Evolutionary conservation across 257 asterid species (phyloP), one percentile per base, ranked within the genome.

Genomic region (Nicotiana noctiflora): DNA sequence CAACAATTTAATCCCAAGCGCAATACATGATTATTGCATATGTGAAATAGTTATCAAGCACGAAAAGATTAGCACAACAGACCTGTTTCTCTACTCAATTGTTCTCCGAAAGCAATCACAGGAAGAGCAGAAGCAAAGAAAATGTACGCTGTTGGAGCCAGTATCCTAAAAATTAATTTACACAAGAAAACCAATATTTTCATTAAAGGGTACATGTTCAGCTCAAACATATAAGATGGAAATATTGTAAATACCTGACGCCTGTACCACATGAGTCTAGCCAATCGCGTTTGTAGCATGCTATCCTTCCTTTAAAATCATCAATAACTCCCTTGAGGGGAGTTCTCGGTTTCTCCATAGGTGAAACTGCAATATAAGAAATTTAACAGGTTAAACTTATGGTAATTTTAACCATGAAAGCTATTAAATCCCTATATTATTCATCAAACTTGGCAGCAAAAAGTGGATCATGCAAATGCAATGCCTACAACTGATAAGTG

Each of bases 81-180:
- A 93, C 99, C 97, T 86, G 99, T 92, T 88, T 91, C 97, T 77
- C 98, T 87, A 83, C 97, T 94, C 85, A 94, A 67, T 77, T 94
- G 97, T 86, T 94, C 97, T 37, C 98, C 97, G 31, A 94, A 94
- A 72, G 97, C 97, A 82, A 94, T 91, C 23, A 94, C 98, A 49
- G 98, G 98, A 77, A 94, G 92, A 63, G 97, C 97, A 70, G 98
- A 94, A 70, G 98, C 98, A 76, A 94, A 93, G 96, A 94, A 94
- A 51, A 94, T 89, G 78, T 93, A 94, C 6, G 97, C 89, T 2
- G 98, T 89, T 67, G 98, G 98, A 83, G 98, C 98, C 60, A 94
- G 80, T 87, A 94, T 93, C 91, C 98, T 94, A 87, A 83, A 72
- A 84, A 79, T 80, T 27, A 49, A 82, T 44, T 76, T 79, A 86